These are phyloP conservation scores for Ceratocystis colombiana DNA, from an alignment of 2,329 filamentous ascomycete genomes.

Conservation along the genomic window DNA sequence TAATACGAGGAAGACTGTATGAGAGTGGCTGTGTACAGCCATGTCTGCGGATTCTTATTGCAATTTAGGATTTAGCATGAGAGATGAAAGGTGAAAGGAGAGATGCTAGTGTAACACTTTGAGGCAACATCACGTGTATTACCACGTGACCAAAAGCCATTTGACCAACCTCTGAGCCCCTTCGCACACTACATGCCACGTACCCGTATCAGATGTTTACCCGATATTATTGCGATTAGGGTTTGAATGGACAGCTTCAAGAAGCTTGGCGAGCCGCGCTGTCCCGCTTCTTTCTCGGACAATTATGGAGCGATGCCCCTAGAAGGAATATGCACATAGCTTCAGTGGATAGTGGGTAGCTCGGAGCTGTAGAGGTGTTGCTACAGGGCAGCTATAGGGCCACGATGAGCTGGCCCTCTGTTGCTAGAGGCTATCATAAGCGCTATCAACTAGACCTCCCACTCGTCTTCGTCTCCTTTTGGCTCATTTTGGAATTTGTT, in stretches of 20 bases:
- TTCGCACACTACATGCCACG: too few species aligned
- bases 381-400: too few species aligned
- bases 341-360: too few species aligned
- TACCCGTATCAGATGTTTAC: too few species aligned
- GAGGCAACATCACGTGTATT: neutral
- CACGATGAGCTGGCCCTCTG: too few species aligned
- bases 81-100: neutral
- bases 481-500: neutral
- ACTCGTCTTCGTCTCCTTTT: too few species aligned
- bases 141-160: neutral
- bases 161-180: neutral
- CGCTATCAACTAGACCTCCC: too few species aligned
- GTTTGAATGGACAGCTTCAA: neutral
- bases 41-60: neutral
- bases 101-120: neutral
- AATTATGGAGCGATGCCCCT: neutral
- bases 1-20: neutral
- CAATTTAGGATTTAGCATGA: neutral
- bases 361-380: too few species aligned
- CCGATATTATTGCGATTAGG: too few species aligned
- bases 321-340: neutral
- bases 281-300: neutral
- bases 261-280: neutral
- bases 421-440: too few species aligned
- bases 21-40: neutral